Base-by-base conservation (phyloP, 176 grass and related monocot genomes). In the Phragmites australis region DNA sequence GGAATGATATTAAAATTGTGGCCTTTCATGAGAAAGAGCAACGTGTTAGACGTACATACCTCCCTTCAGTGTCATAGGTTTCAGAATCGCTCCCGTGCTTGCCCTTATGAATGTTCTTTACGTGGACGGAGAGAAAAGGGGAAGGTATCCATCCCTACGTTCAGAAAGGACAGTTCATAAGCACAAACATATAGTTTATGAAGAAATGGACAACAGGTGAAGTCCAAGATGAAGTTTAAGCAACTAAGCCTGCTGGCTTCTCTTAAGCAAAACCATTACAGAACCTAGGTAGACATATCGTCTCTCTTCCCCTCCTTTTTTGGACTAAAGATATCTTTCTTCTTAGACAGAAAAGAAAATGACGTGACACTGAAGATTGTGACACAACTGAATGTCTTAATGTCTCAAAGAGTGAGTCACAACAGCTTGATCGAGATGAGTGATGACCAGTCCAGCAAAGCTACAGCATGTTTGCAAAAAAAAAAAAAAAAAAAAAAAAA, bases 61-160 rank as follows among this genome's bases (percentile, higher is more conserved):
- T 91, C 43, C 88, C 92, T 86, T 94, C 92, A 29, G 86, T 88
- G 21, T 94, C 92, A 54, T 91, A 94, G 19, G 88, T 39, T 60
- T 90, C 86, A 87, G 78, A 86, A 51, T 91, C 88, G 44, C 92
- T 90, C 30, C 89, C 92, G 13, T 94, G 92, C 73, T 94, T 94
- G 8, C 39, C 77, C 84, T 84, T 94, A 42, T 94, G 88, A 23
- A 94, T 91, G 75, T 91, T 86, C 10, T 86, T 81, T 72, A 94
- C 68, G 70, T 88, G 58, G 68, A 94, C 87, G 31, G 92, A 80
- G 0, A 90, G 63, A 31, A 94, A 49, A 67, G 74, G 92, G 10
- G 92, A 94, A 46, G 85, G 91, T 10, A 90, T 61, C 78, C 88
- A 88, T 29, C 83, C 70, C 92, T 94, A 11, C 15, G 81, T 53